Evolutionary conservation across 73 alveolate species (phyloP).

Genomic region (Durusdinium trenchii): DNA sequence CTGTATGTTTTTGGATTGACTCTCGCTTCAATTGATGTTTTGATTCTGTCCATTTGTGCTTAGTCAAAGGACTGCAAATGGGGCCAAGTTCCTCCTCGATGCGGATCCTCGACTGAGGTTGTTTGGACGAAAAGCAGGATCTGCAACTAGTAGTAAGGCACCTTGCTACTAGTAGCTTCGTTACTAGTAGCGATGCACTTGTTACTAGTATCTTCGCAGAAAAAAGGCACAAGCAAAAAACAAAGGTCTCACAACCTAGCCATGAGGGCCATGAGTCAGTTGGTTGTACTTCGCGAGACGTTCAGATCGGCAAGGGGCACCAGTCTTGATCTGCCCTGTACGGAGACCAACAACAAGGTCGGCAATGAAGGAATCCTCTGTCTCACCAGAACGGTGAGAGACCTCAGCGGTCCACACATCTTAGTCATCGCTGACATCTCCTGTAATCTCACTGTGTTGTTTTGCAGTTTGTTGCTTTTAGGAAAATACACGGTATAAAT

Average conservation of each 20-base stretch:
- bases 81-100: constrained; percentile 85
- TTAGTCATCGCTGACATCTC: not conserved
- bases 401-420: constrained; percentile 87
- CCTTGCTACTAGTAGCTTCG: not conserved
- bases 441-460: no score
- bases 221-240: not conserved
- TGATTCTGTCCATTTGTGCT: not conserved
- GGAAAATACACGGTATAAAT: not conserved
- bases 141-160: not conserved
- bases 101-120: constrained; percentile 41
- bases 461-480: no score
- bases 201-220: not conserved
- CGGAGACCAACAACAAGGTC: constrained; percentile 99
- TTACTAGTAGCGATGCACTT: not conserved
- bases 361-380: constrained; percentile 99
- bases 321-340: constrained; percentile 99
- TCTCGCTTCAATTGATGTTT: not conserved
- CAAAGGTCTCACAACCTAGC: not conserved
- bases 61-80: constrained; percentile 24
- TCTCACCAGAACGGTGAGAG: constrained; percentile 99
- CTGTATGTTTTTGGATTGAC: not conserved
- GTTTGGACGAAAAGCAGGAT: not conserved
- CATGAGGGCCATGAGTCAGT: constrained; percentile 96
- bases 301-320: constrained; percentile 99
- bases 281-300: constrained; percentile 99